phyloP scores from a whole-genome alignment of 2,329 filamentous ascomycete species.

The Xylariaceae sp. region DNA sequence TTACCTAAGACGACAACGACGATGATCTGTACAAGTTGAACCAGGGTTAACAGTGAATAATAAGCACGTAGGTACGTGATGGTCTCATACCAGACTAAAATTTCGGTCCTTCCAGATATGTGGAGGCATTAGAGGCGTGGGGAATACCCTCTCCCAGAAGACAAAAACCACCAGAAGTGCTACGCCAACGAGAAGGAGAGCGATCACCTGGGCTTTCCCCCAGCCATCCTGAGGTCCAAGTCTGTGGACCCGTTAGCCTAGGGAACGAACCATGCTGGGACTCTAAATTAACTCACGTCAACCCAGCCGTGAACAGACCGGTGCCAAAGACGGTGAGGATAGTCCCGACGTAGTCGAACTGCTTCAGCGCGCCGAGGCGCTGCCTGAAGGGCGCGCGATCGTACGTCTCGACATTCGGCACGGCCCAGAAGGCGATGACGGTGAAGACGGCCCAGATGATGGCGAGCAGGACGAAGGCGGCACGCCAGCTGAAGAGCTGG shows the following conservation, averaged over 20 bases:
- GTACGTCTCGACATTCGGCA: conserved; percentile 49
- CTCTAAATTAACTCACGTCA: conserved; percentile 42
- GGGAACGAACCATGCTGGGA: not conserved
- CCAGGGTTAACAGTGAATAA: no score
- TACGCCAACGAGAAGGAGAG: conserved; percentile 55
- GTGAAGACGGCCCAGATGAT: conserved; percentile 59
- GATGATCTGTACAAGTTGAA: conserved; percentile 41
- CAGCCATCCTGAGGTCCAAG: conserved; percentile 56
- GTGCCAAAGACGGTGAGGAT: conserved; percentile 58
- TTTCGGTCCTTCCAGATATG: conserved; percentile 56
- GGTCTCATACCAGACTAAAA: conserved; percentile 50
- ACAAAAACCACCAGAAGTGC: conserved; percentile 51
- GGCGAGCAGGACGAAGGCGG: conserved; percentile 55
- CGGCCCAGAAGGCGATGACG: conserved; percentile 52
- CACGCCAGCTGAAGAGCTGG: conserved; percentile 57
- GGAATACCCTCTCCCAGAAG: conserved; percentile 54
- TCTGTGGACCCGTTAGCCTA: conserved; percentile 22
- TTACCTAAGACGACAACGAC: conserved; percentile 53
- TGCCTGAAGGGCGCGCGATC: conserved; percentile 34
- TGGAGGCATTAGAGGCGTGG: conserved; percentile 47
- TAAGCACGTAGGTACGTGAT: no score
- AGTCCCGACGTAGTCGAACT: conserved; percentile 57
- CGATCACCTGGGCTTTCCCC: conserved; percentile 57
- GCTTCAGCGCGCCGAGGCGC: conserved; percentile 39
- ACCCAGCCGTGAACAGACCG: conserved; percentile 56